Base-by-base conservation (phyloP, 768 basidiomycete species). In the Suillus americanus region DNA sequence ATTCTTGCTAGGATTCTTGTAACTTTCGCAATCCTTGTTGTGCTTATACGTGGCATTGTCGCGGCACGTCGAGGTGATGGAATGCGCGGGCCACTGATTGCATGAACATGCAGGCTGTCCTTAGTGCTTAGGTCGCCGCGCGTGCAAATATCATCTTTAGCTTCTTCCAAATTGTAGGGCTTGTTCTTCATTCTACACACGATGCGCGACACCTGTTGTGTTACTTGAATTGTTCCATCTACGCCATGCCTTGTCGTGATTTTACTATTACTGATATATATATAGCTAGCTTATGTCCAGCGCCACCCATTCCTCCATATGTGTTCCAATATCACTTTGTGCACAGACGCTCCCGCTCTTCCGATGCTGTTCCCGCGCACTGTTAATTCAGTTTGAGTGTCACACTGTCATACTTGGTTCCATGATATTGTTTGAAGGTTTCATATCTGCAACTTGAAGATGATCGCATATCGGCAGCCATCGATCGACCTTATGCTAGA, bases 21-120 rank as follows among this genome's bases (percentile, higher is more conserved):
- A 20, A 90, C 90, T 0, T 77, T 91, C 62, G 78, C 85, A 0
- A 75, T 92, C 53, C 66, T 90, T 55, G 71, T 85, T 20, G 83
- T 89, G 62, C 75, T 91, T 63, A 67, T 87, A 30, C 86, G 89
- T 20, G 90, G 85, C 23, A 82, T 92, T 46, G 61, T 78, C 41
- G 80, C 86, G 25, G 80, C 86, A 10, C 82, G 85, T 20, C 82
- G 86, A 25, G 92, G 92, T 16, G 90, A 90, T 65, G 90, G 91
- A 5, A 80, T 83, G 65, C 80, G 80, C 14, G 90, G 89, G 18
- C 76, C 81, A 13, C 83, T 90, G 33, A 77, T 85, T 51, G 77
- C 66, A 64, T 75, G 67, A 76, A 8, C 3, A 4, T 12, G 38
- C 48, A 38, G 10, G 23, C 5, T 25, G 16, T 18, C 25, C 25